phyloP scores from a whole-genome alignment of 1,139 yeast species.

The Arxiozyma slooffiae region DNA sequence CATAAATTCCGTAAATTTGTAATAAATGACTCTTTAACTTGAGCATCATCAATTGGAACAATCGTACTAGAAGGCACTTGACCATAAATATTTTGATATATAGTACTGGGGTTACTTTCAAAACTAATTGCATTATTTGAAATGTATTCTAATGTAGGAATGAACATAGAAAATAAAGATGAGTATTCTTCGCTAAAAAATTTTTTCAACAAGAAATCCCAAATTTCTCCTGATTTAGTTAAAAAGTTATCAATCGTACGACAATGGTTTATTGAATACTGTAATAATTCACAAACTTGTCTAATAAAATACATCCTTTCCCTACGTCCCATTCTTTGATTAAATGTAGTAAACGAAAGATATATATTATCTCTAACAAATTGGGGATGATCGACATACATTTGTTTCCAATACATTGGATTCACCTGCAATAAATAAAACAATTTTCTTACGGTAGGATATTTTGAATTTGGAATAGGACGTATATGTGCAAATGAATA shows the following conservation, averaged over 20 bases:
- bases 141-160: conserved; percentile 39
- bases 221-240: conserved; percentile 24
- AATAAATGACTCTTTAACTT: conserved; percentile 60
- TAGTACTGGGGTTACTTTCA: conserved; percentile 73
- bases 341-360: conserved; percentile 24
- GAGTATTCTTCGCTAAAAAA: conserved; percentile 29
- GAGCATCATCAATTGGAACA: conserved; percentile 68
- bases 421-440: conserved; percentile 81
- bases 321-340: conserved; percentile 34
- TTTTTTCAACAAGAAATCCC: conserved; percentile 39
- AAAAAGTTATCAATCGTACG: conserved; percentile 19
- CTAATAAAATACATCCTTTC: conserved; percentile 69
- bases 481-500: not conserved
- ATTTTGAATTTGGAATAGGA: conserved; percentile 15
- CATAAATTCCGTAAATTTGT: conserved; percentile 65
- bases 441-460: conserved; percentile 53
- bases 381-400: conserved; percentile 33
- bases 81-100: conserved; percentile 41
- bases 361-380: conserved; percentile 24
- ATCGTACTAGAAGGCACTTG: conserved; percentile 42
- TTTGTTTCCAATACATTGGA: conserved; percentile 58
- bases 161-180: conserved; percentile 41
- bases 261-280: conserved; percentile 27
- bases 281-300: conserved; percentile 45
- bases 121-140: conserved; percentile 49